Percentiles rank a stretch among this genome's conserved stretches.
phyloP scores from a whole-genome alignment of 257 asterid genomes.

The Scutellaria barbata region DNA sequence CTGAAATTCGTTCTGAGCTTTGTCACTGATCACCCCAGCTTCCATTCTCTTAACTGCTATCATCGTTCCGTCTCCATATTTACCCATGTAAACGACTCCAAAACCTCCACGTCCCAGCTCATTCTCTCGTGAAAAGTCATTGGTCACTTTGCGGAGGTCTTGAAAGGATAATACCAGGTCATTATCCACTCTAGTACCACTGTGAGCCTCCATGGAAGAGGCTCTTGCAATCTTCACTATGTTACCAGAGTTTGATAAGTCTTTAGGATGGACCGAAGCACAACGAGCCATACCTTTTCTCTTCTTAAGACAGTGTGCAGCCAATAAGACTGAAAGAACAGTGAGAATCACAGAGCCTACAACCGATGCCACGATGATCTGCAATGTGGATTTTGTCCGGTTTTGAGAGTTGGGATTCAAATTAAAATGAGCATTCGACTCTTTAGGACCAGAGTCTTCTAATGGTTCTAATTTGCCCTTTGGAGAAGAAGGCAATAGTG shows the following conservation, averaged over 20 bases:
- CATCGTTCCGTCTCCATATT: conserved; percentile 52
- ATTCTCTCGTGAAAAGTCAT: conserved; percentile 55
- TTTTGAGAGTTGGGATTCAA: background rate
- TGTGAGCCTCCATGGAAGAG: conserved; percentile 32
- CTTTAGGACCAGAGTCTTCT: background rate
- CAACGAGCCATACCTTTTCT: conserved; percentile 27
- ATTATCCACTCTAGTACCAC: conserved; percentile 31
- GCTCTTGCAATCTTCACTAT: conserved; percentile 24
- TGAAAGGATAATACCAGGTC: conserved; percentile 46
- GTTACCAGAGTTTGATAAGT: conserved; percentile 42
- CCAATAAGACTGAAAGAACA: conserved; percentile 35
- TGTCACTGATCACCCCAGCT: conserved; percentile 45
- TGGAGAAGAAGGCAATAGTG: background rate
- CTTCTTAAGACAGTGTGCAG: conserved; percentile 39
- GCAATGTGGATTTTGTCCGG: conserved; percentile 24
- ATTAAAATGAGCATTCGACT: background rate
- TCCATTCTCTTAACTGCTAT: conserved; percentile 85
- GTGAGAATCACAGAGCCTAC: conserved; percentile 41
- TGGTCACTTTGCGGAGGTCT: conserved; percentile 53
- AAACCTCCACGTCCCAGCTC: conserved; percentile 79
- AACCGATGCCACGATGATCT: conserved; percentile 35
- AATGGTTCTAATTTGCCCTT: background rate
- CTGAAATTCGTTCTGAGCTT: conserved; percentile 61
- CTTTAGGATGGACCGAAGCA: conserved; percentile 48
- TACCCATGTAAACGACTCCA: conserved; percentile 78